Evolutionary conservation across 1,139 yeast species (phyloP), one percentile per base, ranked within the genome.

Genomic region (Chernovozyma aurita): DNA sequence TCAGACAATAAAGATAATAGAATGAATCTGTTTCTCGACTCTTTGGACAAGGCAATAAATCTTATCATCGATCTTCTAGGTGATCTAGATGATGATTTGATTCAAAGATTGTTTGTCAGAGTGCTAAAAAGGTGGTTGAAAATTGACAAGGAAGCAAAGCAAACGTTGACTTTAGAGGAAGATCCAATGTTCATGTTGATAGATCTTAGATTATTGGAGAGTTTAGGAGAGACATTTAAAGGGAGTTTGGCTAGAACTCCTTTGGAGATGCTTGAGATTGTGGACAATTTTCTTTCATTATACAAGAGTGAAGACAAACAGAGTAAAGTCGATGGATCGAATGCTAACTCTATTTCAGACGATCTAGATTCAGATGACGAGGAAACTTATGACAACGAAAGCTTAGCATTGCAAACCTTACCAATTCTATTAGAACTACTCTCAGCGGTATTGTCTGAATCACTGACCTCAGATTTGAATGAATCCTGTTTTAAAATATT

Each of bases 201-300:
- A 5, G 82, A 84, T 50, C 64, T 85, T 41, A 75, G 83, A 41
- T 52, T 86, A 14, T 59, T 88, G 33, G 92, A 87, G 48, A 61
- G 63, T 15, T 57, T 86, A 30, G 76, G 80, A n/a, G 72, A 71
- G 13, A 67, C 67, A 21, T 82, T 83, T 46, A 81, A 76, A 42
- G 76, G 78, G 8, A 70, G 70, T 31, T 57, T 90, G 27, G 72
- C 86, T 9, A 73, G 73, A 26, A 76, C 83, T 3, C 84, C 94
- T 0, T 54, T 56, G 4, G 85, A 80, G 37, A 69, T 83, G 42
- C 60, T 85, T 20, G 63, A 61, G 14, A 69, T 85, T 18, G 73
- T 84, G 1, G 59, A 72, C 24, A 74, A 72, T 25, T 62, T 82
- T 32, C 52, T 80, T 28, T 35, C 4, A 41, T 45, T n/a, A 14